These are phyloP conservation scores for Chrysoporthe puriensis DNA, from an alignment of 2,329 filamentous ascomycete genomes.

Conservation along the genomic window DNA sequence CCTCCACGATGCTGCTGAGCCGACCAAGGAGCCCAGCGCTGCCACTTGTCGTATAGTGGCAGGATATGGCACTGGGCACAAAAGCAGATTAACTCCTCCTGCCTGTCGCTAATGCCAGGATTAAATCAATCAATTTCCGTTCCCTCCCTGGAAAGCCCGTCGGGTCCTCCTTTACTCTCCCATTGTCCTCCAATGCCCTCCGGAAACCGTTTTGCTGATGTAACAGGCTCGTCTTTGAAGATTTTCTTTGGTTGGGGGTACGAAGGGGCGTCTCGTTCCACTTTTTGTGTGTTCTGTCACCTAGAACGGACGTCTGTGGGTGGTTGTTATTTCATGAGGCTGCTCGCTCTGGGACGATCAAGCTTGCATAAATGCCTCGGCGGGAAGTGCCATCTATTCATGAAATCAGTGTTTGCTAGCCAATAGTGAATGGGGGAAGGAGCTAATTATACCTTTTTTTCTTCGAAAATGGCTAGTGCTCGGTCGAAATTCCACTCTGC, in stretches of 20 bases:
- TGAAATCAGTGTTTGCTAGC: constrained; percentile 20
- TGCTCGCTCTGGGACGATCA: constrained; percentile 11
- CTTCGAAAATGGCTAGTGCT: constrained; percentile 75
- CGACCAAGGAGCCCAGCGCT: constrained; percentile 8
- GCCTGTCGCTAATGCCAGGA: constrained; percentile 27
- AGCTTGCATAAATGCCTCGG: constrained; percentile 24
- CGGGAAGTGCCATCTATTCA: constrained; percentile 22
- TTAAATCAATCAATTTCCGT: constrained; percentile 15
- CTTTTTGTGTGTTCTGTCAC: background rate
- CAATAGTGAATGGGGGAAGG: constrained; percentile 28
- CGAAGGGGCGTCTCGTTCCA: too few species aligned
- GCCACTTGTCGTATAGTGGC: background rate
- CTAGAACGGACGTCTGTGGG: background rate
- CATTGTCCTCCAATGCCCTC: background rate
- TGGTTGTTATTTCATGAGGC: background rate
- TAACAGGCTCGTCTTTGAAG: background rate
- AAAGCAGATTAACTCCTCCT: constrained; percentile 24
- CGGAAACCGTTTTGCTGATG: background rate
- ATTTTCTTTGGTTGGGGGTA: too few species aligned
- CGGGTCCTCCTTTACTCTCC: background rate
- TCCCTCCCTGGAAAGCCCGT: background rate
- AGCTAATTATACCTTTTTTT: constrained; percentile 65
- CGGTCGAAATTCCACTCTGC: constrained; percentile 79
- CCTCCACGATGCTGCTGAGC: constrained; percentile 1
- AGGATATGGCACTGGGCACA: constrained; percentile 14